A percentile compares a stretch with the other conserved stretches of the same genome.
phyloP scores from a whole-genome alignment of 495 filamentous ascomycete genomes.

The Neurospora hispaniola region DNA sequence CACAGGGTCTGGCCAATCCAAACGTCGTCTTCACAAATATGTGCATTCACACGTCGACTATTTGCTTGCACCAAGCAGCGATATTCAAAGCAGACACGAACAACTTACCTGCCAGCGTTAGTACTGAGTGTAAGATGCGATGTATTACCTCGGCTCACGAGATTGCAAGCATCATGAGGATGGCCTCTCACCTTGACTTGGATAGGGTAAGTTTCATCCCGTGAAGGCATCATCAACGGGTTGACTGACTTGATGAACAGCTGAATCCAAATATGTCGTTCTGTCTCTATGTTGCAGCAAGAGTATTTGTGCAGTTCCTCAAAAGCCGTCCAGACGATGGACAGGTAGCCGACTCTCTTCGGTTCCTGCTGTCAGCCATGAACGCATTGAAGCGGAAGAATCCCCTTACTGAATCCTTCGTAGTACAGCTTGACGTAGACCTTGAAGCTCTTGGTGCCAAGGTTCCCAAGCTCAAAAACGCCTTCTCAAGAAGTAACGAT shows the following conservation, averaged over 20 bases:
- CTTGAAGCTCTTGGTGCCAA: conserved; percentile 54
- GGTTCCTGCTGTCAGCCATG: conserved; percentile 84
- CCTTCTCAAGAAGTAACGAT: conserved; percentile 39
- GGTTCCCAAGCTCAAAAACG: conserved; percentile 41
- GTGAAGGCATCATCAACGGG: neutral
- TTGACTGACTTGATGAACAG: conserved; percentile 32
- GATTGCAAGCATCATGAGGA: conserved; percentile 93
- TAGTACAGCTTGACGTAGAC: conserved; percentile 89
- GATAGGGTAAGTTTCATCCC: conserved; percentile 51
- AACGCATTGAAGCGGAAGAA: conserved; percentile 79
- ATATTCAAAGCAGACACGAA: conserved; percentile 96
- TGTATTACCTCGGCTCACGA: conserved; percentile 91
- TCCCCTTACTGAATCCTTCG: conserved; percentile 88
- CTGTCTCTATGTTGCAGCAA: conserved; percentile 86
- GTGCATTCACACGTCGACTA: conserved; percentile 92
- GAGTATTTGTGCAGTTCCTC: conserved; percentile 91
- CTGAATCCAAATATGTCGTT: conserved; percentile 96
- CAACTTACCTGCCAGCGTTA: conserved; percentile 61
- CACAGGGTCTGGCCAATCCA: conserved; percentile 60
- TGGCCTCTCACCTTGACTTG: conserved; percentile 85
- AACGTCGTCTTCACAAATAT: conserved; percentile 95
- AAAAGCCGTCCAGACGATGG: conserved; percentile 80
- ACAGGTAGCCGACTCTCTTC: conserved; percentile 69
- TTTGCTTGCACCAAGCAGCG: conserved; percentile 94
- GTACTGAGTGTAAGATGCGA: conserved; percentile 79